Conservation (phyloP, 2,329 filamentous ascomycete species). For the Hymenoscyphus albidus region DNA sequence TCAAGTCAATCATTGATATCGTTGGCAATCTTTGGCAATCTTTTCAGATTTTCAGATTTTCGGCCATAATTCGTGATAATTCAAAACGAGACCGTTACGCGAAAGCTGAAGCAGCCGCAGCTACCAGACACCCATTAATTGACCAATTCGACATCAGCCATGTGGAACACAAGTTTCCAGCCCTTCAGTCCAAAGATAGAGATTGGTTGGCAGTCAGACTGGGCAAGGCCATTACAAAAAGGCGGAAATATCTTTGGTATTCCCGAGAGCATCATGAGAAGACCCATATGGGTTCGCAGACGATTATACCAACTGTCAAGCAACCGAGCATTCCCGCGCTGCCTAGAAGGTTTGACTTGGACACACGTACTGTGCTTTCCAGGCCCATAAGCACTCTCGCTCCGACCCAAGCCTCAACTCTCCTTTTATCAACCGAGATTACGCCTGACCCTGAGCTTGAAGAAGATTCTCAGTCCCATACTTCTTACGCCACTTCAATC, state of each 20-base stretch:
- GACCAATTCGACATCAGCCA: conserved; percentile 16
- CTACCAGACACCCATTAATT: conserved; percentile 8
- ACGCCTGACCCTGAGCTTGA: conserved; percentile 2
- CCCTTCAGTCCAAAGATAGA: conserved; percentile 1
- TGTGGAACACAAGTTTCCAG: conserved; percentile 17
- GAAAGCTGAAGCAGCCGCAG: conserved; percentile 13
- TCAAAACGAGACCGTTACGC: conserved; percentile 15
- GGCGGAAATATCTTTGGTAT: conserved; percentile 31
- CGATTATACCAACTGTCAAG: neutral
- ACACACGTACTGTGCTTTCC: conserved; percentile 2
- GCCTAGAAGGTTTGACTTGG: neutral
- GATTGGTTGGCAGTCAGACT: conserved; percentile 23
- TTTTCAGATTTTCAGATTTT: conserved; percentile 20
- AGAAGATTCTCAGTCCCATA: conserved; percentile 16
- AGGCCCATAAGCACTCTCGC: conserved; percentile 14
- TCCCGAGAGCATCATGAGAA: conserved; percentile 26
- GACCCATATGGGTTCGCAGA: conserved; percentile 7
- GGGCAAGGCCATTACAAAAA: conserved; percentile 29
- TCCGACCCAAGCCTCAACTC: conserved; percentile 10
- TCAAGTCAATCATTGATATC: conserved; percentile 13
- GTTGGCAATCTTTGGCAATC: conserved; percentile 14
- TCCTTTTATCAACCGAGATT: conserved; percentile 2
- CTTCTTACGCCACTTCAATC: conserved; percentile 16
- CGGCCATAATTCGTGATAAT: conserved; percentile 19
- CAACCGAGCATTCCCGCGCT: neutral